Evolutionary conservation across 2,329 filamentous ascomycete species (phyloP).

Genomic region (Cercospora sojina): DNA sequence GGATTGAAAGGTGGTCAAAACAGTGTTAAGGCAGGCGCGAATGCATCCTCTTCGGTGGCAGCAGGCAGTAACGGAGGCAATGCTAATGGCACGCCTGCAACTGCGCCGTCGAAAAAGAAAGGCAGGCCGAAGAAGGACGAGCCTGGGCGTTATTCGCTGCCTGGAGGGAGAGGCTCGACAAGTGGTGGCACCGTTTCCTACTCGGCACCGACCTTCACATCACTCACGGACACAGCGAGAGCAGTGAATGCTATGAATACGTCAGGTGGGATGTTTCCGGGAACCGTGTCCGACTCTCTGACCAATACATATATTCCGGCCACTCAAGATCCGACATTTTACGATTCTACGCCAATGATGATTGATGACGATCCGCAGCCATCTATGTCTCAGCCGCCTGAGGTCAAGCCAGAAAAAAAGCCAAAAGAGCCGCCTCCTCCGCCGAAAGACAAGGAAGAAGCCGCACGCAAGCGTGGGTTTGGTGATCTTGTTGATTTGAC

Average conservation of each 20-base stretch:
- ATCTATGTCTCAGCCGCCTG: constrained; percentile 12
- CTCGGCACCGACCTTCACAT: constrained; percentile 30
- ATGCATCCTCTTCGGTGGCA: background rate
- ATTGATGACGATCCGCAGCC: constrained; percentile 10
- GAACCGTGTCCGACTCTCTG: constrained; percentile 12
- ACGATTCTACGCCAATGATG: constrained; percentile 12
- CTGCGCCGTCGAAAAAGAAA: constrained; percentile 22
- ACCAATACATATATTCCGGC: constrained; percentile 1
- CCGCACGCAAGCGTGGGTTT: constrained; percentile 56
- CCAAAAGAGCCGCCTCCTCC: constrained; percentile 30
- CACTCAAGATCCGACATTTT: constrained; percentile 10
- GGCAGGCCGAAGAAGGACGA: constrained; percentile 25
- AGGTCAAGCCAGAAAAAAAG: constrained; percentile 28
- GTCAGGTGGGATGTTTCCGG: constrained; percentile 1
- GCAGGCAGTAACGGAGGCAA: background rate
- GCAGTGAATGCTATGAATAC: constrained; percentile 28
- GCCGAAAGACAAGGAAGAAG: constrained; percentile 53
- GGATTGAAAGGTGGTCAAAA: constrained; percentile 25
- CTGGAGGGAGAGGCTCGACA: constrained; percentile 10
- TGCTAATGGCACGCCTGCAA: constrained; percentile 8
- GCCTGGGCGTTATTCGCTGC: constrained; percentile 20
- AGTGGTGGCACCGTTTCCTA: constrained; percentile 29
- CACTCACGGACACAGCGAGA: constrained; percentile 29
- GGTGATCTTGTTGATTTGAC: constrained; percentile 56
- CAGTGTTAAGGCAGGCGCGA: constrained; percentile 9